A percentile compares a stretch with the other conserved stretches of the same genome.
phyloP scores from a whole-genome alignment of 345 rosid genomes.

The Populus tremula region DNA sequence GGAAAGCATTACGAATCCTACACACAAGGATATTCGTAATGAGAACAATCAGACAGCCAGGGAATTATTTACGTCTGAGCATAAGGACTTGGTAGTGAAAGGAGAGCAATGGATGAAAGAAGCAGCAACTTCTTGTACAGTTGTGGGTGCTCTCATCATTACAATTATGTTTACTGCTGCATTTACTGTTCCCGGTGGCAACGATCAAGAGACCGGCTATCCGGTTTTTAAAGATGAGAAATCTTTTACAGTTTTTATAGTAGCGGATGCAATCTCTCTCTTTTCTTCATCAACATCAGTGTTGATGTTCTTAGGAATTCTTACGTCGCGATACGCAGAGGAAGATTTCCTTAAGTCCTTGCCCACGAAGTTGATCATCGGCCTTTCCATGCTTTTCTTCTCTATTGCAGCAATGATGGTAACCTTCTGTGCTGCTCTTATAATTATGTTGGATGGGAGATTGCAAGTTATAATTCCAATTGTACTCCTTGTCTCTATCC shows the following conservation, averaged over 20 bases:
- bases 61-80: background rate
- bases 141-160: background rate
- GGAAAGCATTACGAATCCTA: background rate
- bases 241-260: background rate
- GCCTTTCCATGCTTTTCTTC: background rate
- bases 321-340: background rate
- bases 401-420: constrained; percentile 3
- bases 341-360: too few species aligned
- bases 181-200: background rate
- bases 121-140: background rate
- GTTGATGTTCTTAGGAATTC: background rate
- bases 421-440: background rate
- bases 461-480: background rate
- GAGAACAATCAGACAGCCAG: background rate
- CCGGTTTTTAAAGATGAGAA: background rate
- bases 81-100: background rate
- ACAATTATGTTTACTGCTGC: background rate
- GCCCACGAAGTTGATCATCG: background rate
- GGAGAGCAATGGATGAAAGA: background rate
- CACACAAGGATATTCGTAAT: rapidly evolving
- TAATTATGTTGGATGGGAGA: background rate
- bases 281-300: background rate
- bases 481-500: background rate
- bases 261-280: background rate
- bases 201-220: background rate